Conservation (phyloP, 1,284 basidiomycete genomes). For the Volvariella volvacea region DNA sequence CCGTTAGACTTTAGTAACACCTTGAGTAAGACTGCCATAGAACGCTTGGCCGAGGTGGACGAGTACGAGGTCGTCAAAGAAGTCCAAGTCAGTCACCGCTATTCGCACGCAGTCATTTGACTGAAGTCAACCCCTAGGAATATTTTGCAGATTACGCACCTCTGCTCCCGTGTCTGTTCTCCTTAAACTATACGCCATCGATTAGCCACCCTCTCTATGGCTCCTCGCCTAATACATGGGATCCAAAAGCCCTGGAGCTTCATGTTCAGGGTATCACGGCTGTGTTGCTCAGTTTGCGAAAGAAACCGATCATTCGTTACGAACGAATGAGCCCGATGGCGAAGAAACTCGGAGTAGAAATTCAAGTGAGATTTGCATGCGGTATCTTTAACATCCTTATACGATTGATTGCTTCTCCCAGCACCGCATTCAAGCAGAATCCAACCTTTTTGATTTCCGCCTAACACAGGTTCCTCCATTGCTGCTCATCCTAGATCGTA, state of each 20-base stretch:
- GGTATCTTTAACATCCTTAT: slow-evolving; percentile 1
- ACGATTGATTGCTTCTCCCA: slow-evolving; percentile 19
- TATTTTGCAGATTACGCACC: slow-evolving; percentile 94
- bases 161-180: slow-evolving; percentile 83
- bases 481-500: slow-evolving; percentile 78
- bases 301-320: slow-evolving; percentile 91
- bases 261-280: slow-evolving; percentile 83
- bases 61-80: slow-evolving; percentile 96
- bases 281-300: slow-evolving; percentile 90
- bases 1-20: slow-evolving; percentile 89
- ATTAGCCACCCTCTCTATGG: slow-evolving; percentile 61
- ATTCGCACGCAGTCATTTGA: slow-evolving; percentile 7
- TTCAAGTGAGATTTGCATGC: slow-evolving; percentile 51
- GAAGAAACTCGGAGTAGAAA: slow-evolving; percentile 81
- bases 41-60: slow-evolving; percentile 90
- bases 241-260: slow-evolving; percentile 70
- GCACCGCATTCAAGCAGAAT: slow-evolving; percentile 70
- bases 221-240: slow-evolving; percentile 59
- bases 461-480: slow-evolving; percentile 70
- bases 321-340: slow-evolving; percentile 93
- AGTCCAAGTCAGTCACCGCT: slow-evolving; percentile 68
- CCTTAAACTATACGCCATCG: slow-evolving; percentile 74
- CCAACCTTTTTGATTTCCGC: slow-evolving; percentile 72
- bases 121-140: slow-evolving; percentile 51
- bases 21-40: slow-evolving; percentile 86